These are phyloP conservation scores for Clonostachys sp. DNA, from an alignment of 2,329 filamentous ascomycete species.

Conservation along the genomic window DNA sequence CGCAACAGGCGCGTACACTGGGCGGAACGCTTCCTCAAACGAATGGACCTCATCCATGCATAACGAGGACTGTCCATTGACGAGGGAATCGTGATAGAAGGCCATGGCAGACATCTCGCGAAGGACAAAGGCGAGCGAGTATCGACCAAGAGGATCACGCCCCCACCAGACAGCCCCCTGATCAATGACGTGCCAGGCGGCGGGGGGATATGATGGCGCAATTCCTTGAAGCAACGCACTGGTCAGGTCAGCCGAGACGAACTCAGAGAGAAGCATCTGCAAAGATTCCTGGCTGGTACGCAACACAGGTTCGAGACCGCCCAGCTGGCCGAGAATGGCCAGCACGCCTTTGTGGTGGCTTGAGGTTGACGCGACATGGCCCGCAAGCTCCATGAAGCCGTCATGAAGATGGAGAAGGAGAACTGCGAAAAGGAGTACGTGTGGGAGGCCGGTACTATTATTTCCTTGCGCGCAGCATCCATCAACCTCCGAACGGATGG, in stretches of 20 bases:
- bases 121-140: constrained; percentile 25
- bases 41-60: constrained; percentile 18
- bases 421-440: constrained; percentile 27
- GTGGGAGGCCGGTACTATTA: constrained; percentile 11
- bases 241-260: constrained; percentile 35
- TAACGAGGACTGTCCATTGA: constrained; percentile 9
- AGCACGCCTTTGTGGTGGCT: constrained; percentile 27
- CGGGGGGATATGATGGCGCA: constrained; percentile 26
- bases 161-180: constrained; percentile 36
- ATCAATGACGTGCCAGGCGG: constrained; percentile 30
- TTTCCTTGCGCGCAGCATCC: constrained; percentile 18
- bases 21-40: constrained; percentile 12
- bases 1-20: constrained; percentile 8
- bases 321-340: constrained; percentile 25
- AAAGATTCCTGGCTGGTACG: constrained; percentile 16
- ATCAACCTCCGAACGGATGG: constrained; percentile 21
- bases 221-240: constrained; percentile 30
- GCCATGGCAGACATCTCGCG: constrained; percentile 20
- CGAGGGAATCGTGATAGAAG: constrained; percentile 15
- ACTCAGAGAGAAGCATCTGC: constrained; percentile 34
- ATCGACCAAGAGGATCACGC: constrained; percentile 22
- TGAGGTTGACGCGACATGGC: constrained; percentile 19
- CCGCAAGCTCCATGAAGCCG: constrained; percentile 25
- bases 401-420: constrained; percentile 35
- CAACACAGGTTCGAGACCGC: constrained; percentile 16